Evolutionary conservation across 192 early-diverging fungal genomes (phyloP), one percentile per base, ranked within the genome.

Genomic region (Coemansia sp.): DNA sequence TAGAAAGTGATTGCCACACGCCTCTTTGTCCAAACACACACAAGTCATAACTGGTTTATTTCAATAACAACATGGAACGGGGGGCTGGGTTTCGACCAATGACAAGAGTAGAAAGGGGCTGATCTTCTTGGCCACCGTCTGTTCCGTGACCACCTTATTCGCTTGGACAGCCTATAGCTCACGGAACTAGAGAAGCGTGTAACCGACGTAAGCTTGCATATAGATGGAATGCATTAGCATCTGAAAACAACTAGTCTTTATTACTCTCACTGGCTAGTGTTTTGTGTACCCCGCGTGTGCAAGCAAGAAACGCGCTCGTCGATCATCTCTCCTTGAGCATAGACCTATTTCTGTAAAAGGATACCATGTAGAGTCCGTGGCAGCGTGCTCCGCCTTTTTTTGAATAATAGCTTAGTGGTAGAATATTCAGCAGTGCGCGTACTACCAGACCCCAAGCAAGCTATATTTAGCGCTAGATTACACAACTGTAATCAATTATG

Each of bases 391-490:
- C 31, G 57, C 57, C 27, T 24, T 31, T 27, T 24, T 50, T 60
- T 60, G 15, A 34, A n/a, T 33, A 36, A 60, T n/a, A 60, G 31
- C 57, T 60, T 33, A 13, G 57, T 60, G 57, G 57, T n/a, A 33
- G 27, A 8, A 33, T 33, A 18, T 60, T 15, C 57, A 33, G 15
- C 57, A 18, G 31, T 36, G 8, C 49, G 20, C 49, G 57, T 53
- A 12, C n/a, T 39, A 58, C 65, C 68, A 36, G 70, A 65, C 18
- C 66, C 63, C 57, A 67, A 72, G 49, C 55, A 41, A 44, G 44
- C 38, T 65, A 78, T 62, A 31, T 31, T 57, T 57, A 57, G 53
- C 24, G 2, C 12, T 57, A 5, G 4, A 57, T 29, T 57, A 31
- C 53, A 31, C 16, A 16, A 10, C 47, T 22, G 5, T 11, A 15